Percentiles rank a stretch among this genome's conserved stretches.
phyloP scores from a whole-genome alignment of 2,329 filamentous ascomycete species.

The Talaromyces islandicus region DNA sequence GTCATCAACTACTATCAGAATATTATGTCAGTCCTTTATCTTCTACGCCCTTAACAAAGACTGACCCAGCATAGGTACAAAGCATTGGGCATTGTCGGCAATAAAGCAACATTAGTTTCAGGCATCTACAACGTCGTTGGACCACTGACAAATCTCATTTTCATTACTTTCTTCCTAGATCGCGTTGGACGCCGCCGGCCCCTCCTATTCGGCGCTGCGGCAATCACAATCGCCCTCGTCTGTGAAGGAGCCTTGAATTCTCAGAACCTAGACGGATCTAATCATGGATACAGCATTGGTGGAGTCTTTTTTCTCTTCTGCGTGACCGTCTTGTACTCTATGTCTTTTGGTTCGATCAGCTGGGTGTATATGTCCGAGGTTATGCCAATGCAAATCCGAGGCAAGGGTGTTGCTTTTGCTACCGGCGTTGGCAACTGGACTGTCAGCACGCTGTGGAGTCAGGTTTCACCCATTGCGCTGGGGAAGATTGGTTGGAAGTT shows the following conservation, averaged over 20 bases:
- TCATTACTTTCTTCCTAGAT: constrained; percentile 54
- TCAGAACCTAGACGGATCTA: constrained; percentile 38
- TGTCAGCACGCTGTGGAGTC: constrained; percentile 54
- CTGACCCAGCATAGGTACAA: constrained; percentile 18
- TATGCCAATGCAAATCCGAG: constrained; percentile 61
- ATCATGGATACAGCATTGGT: constrained; percentile 48
- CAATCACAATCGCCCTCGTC: constrained; percentile 52
- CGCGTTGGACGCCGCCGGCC: constrained; percentile 48
- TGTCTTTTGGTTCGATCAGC: constrained; percentile 50
- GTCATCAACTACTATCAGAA: constrained; percentile 39
- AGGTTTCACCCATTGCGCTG: constrained; percentile 51
- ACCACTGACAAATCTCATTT: constrained; percentile 34
- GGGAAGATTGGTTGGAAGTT: constrained; percentile 47
- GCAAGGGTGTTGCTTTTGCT: constrained; percentile 52
- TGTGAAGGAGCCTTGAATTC: constrained; percentile 57
- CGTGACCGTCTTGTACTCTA: constrained; percentile 54
- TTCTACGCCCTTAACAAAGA: background rate
- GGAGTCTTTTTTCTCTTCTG: constrained; percentile 63
- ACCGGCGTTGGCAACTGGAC: constrained; percentile 56
- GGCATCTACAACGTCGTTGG: constrained; percentile 58
- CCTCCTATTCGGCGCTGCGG: constrained; percentile 48
- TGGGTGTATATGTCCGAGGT: constrained; percentile 62
- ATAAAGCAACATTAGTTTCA: constrained; percentile 49
- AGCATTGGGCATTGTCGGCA: constrained; percentile 50
- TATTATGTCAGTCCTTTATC: constrained; percentile 20